Evolutionary conservation across 306 rosid genomes (phyloP).

Genomic region (Prosopis cineraria): DNA sequence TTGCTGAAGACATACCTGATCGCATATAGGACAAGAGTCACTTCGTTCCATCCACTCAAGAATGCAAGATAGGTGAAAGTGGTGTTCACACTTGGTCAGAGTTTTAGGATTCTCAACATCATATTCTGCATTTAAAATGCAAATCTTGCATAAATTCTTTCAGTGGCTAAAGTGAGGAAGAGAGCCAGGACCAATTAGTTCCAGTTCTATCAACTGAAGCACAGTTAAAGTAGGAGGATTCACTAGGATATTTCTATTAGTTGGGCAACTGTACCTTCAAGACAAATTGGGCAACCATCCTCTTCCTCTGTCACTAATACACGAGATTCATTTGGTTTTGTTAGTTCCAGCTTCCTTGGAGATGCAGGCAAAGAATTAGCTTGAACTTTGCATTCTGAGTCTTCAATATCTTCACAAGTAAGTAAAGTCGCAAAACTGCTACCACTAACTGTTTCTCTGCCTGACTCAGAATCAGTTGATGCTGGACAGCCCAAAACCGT

Average conservation of each 20-base stretch:
- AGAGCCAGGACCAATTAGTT: neutral
- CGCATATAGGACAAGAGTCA: conserved; percentile 75
- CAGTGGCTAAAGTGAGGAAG: neutral
- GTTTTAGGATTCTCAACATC: conserved; percentile 62
- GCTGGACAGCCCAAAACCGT: conserved; percentile 51
- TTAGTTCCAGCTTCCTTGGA: conserved; percentile 46
- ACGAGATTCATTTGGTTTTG: conserved; percentile 41
- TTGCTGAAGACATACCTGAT: conserved; percentile 49
- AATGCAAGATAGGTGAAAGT: conserved; percentile 80
- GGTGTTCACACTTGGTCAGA: conserved; percentile 64
- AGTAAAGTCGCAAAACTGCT: conserved; percentile 53
- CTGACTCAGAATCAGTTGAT: conserved; percentile 54
- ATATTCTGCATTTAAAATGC: conserved; percentile 54
- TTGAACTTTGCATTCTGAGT: conserved; percentile 53
- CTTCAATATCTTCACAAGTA: conserved; percentile 51
- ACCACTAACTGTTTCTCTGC: conserved; percentile 48
- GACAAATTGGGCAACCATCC: conserved; percentile 83
- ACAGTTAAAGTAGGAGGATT: conserved; percentile 4
- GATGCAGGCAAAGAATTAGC: conserved; percentile 42
- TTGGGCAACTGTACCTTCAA: conserved; percentile 55
- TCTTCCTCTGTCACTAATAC: conserved; percentile 53
- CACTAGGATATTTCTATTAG: conserved; percentile 7
- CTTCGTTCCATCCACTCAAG: conserved; percentile 91
- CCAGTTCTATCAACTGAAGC: neutral
- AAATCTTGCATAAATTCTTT: neutral